Evolutionary conservation across 768 basidiomycete genomes (phyloP).

Genomic region (Daedaleopsis sinensis): DNA sequence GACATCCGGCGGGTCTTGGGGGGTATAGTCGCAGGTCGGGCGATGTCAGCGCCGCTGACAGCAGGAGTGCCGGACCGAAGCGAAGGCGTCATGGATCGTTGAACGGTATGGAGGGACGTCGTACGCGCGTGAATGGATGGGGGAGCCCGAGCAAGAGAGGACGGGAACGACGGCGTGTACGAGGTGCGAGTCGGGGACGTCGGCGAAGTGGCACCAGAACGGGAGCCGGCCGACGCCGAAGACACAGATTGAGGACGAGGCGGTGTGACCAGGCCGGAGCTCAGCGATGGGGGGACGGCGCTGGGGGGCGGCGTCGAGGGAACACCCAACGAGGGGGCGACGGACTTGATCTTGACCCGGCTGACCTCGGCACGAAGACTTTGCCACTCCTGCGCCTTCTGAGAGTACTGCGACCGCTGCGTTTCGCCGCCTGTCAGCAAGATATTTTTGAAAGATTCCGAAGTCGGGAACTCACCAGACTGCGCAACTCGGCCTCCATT

Average conservation of each 20-base stretch:
- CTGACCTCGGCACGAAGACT: constrained; percentile 66
- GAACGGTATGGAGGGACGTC: constrained; percentile 48
- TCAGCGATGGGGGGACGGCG: constrained; percentile 8
- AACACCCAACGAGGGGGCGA: constrained; percentile 34
- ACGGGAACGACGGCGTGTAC: constrained; percentile 48
- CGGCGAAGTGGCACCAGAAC: constrained; percentile 32
- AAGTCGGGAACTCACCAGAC: constrained; percentile 46
- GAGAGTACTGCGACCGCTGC: constrained; percentile 62
- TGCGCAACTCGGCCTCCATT: constrained; percentile 72
- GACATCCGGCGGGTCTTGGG: constrained; percentile 54
- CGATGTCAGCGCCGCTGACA: constrained; percentile 35
- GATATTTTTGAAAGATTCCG: not conserved
- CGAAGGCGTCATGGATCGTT: constrained; percentile 50
- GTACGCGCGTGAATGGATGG: constrained; percentile 54
- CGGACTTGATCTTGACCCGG: constrained; percentile 54
- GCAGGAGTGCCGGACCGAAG: constrained; percentile 46
- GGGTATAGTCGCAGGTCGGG: constrained; percentile 26
- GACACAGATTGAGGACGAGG: constrained; percentile 29
- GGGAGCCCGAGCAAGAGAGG: constrained; percentile 55
- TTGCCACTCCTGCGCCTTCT: constrained; percentile 75
- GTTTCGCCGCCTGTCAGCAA: constrained; percentile 18
- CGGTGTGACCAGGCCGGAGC: constrained; percentile 23
- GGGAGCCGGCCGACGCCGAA: constrained; percentile 25
- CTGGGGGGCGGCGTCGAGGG: constrained; percentile 33
- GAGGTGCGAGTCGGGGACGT: constrained; percentile 30